phyloP scores from a whole-genome alignment of 2,329 filamentous ascomycete species.

The Alternaria solani region DNA sequence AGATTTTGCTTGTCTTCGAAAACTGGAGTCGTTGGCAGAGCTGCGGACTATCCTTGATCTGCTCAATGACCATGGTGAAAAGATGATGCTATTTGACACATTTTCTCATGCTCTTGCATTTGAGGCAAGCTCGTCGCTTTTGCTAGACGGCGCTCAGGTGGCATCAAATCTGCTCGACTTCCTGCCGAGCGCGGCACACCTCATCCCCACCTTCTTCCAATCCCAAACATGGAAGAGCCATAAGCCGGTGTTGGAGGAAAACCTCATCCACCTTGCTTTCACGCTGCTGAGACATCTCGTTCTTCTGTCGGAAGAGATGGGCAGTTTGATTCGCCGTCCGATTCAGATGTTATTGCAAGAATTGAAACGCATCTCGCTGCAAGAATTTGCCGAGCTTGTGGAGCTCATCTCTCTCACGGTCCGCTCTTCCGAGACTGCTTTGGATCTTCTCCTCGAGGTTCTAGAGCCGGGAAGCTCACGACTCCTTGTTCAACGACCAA shows the following conservation, averaged over 20 bases:
- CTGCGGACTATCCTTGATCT: neutral
- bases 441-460: neutral
- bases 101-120: neutral
- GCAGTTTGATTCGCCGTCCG: neutral
- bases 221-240: neutral
- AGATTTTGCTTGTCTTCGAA: neutral
- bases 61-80: neutral
- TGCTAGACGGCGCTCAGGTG: neutral
- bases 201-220: neutral
- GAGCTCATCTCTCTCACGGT: neutral
- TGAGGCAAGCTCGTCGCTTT: neutral
- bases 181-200: neutral
- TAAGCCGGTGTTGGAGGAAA: neutral
- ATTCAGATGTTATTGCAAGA: neutral
- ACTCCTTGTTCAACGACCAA: slow-evolving; percentile 13
- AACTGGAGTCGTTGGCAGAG: neutral
- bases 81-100: neutral
- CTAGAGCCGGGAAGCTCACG: neutral
- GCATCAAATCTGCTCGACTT: neutral
- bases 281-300: neutral
- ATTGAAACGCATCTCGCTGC: neutral
- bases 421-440: neutral
- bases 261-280: neutral
- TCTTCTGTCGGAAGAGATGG: neutral
- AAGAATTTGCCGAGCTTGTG: neutral